phyloP scores from a whole-genome alignment of 192 early-diverging fungal species.

The Chytriomyces confervae region DNA sequence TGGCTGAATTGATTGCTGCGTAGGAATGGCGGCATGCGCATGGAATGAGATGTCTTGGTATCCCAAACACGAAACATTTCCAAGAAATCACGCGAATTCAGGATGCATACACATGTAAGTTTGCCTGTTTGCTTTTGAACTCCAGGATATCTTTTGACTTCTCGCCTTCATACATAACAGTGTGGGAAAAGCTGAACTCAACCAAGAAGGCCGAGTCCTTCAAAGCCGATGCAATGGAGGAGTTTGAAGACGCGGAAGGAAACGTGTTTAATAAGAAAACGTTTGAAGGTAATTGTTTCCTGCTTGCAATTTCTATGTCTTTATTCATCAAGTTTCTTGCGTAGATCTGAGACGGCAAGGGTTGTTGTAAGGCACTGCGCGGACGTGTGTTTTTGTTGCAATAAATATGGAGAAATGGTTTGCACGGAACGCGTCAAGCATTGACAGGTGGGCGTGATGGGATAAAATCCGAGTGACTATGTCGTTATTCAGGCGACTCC shows the following conservation, averaged over 20 bases:
- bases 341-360: conserved; percentile 52
- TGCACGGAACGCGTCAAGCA: too few species aligned
- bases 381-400: not conserved
- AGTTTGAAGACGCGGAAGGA: conserved; percentile 78
- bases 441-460: too few species aligned
- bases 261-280: conserved; percentile 72
- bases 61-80: conserved; percentile 68
- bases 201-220: conserved; percentile 66
- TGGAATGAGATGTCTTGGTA: conserved; percentile 90
- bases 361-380: conserved; percentile 32
- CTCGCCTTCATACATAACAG: conserved; percentile 40
- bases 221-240: conserved; percentile 86
- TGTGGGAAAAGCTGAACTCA: conserved; percentile 86
- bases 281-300: conserved; percentile 53
- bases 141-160: not conserved
- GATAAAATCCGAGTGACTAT: too few species aligned
- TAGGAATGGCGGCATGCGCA: conserved; percentile 91
- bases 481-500: too few species aligned
- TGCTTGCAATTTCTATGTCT: not conserved
- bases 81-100: conserved; percentile 64
- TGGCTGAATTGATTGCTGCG: not conserved
- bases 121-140: not conserved
- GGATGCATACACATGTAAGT: conserved; percentile 79
- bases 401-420: too few species aligned
- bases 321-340: not conserved